Conservation (phyloP, 176 grass and related monocot genomes). For the Oryza brachyantha region DNA sequence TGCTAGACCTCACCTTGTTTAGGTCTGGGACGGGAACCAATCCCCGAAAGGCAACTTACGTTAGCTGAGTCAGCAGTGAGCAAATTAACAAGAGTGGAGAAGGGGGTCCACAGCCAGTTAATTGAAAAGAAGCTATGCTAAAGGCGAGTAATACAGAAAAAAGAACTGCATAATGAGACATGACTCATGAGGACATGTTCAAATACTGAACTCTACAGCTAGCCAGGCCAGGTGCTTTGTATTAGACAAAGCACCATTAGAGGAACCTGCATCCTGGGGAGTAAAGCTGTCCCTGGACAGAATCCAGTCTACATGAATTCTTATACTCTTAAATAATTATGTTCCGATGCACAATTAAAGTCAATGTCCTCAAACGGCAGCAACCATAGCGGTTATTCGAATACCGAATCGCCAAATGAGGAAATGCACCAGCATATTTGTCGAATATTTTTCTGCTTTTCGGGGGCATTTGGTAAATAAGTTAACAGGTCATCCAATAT, state of each 20-base stretch:
- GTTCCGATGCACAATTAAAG: constrained; percentile 7
- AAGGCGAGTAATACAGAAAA: neutral
- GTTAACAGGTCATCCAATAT: neutral
- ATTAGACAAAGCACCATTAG: constrained; percentile 17
- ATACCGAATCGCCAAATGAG: constrained; percentile 12
- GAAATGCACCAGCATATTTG: constrained; percentile 24
- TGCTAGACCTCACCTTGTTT: neutral
- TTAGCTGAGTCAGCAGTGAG: constrained; percentile 11
- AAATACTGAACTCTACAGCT: constrained; percentile 17
- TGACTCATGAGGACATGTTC: neutral
- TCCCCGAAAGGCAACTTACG: neutral
- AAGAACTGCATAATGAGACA: neutral
- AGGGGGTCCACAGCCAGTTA: neutral
- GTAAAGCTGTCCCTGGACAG: constrained; percentile 29
- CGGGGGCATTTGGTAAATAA: neutral
- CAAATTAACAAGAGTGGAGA: neutral
- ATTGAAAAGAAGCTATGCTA: neutral
- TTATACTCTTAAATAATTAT: constrained; percentile 4
- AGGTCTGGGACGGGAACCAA: neutral
- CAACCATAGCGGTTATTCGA: constrained; percentile 12
- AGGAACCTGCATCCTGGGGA: constrained; percentile 6
- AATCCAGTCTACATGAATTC: constrained; percentile 29
- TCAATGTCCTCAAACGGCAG: constrained; percentile 18
- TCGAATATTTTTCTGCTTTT: constrained; percentile 33
- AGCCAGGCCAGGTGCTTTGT: neutral